phyloP scores from a whole-genome alignment of 2,329 filamentous ascomycete genomes.

The Fusarium coicis region DNA sequence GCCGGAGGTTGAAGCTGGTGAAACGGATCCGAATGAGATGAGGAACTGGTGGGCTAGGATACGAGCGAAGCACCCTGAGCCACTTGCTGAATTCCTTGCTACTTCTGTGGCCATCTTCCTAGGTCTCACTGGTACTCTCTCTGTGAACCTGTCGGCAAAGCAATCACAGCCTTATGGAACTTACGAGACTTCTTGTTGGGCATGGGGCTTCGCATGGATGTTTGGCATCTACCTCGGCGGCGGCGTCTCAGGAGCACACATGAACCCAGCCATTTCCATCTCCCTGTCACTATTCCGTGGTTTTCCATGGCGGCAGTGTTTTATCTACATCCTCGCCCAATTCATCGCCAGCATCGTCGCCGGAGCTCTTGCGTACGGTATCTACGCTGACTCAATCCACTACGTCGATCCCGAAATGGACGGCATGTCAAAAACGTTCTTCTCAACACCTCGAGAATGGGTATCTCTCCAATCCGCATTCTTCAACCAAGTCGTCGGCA shows the following conservation, averaged over 20 bases:
- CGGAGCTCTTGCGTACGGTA: constrained; percentile 9
- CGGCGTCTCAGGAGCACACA: constrained; percentile 46
- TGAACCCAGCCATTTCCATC: constrained; percentile 52
- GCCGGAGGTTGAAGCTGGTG: constrained; percentile 19
- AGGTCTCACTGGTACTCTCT: constrained; percentile 27
- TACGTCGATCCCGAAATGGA: constrained; percentile 47
- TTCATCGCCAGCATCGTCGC: constrained; percentile 15
- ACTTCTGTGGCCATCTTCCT: constrained; percentile 33
- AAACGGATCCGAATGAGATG: constrained; percentile 23
- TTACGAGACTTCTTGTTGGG: constrained; percentile 40
- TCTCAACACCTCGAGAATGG: constrained; percentile 45
- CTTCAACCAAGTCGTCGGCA: constrained; percentile 50
- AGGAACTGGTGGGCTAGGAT: constrained; percentile 41
- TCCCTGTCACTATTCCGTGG: constrained; percentile 50
- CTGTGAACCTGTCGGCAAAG: constrained; percentile 30
- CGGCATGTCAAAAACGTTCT: constrained; percentile 48
- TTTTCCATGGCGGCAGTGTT: constrained; percentile 50
- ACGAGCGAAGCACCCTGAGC: constrained; percentile 35
- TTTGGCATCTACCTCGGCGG: constrained; percentile 42
- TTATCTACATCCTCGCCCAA: constrained; percentile 5
- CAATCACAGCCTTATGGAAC: constrained; percentile 25
- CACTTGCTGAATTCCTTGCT: constrained; percentile 37
- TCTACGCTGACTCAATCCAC: constrained; percentile 22
- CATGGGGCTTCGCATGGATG: constrained; percentile 43
- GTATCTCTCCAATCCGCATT: constrained; percentile 44